Base-by-base conservation (phyloP, 2,329 filamentous ascomycete genomes). In the Clarireedia monteithiana region DNA sequence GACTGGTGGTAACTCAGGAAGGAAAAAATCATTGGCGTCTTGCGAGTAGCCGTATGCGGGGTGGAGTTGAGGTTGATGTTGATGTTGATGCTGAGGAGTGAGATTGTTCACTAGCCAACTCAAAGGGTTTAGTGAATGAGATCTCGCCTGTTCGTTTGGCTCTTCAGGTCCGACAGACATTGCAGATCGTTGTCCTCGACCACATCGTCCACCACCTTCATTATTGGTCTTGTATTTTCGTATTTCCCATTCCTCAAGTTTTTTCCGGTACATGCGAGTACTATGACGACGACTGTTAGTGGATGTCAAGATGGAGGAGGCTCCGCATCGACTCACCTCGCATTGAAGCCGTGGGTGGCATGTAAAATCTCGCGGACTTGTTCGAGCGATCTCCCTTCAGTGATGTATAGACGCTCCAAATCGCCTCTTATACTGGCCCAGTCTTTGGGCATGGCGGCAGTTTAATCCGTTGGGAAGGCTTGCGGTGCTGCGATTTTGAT, bases 341-440 rank as follows among this genome's bases (percentile, higher is more conserved):
- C 61, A 57, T 51, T 53, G 38, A 61, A 62, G 27, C 51, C 52
- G 38, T 57, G 54, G 26, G 56, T 51, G 10, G 42, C 48, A 20
- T 42, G 50, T 17, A 62, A 39, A 7, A 57, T 57, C 10, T 57
- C 44, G 23, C 58, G 57, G 45, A 61, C 56, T 24, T 62, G 48
- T 12, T 61, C 45, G 30, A 62, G 46, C 23, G 59, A 39, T 48
- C 45, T 58, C 3, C 48, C 45, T 38, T 62, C 59, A 5, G 50
- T 51, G 12, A 58, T 50, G 40, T 62, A 61, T 9, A 62, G 56
- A 36, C 53, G 51, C 53, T 58, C 58, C 34, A 61, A 50, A 54
- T 58, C 58, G 47, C 50, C 56, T 42, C 59, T 60, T 42, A 59
- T 56, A 5, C 42, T 34, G 12, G 56, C 51, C 61, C 61, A 62